Conservation (phyloP, 2,329 filamentous ascomycete genomes). For the Gnomoniopsis smithogilvyi region DNA sequence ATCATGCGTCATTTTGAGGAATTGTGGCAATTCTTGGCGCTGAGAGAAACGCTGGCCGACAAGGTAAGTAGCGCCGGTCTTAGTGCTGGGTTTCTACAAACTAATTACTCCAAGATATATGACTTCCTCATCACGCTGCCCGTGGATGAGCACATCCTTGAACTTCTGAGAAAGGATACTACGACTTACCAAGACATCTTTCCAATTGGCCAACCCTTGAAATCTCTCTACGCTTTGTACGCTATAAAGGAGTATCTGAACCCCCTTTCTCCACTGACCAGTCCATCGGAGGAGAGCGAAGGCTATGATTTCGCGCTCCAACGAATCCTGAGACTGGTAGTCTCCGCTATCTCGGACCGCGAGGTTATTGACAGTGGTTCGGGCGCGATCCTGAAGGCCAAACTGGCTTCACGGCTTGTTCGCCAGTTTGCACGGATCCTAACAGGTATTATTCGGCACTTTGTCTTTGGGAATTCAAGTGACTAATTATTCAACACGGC, state of each 20-base stretch:
- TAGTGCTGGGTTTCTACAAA: background rate
- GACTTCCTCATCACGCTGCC: slow-evolving; percentile 69
- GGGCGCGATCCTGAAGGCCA: slow-evolving; percentile 41
- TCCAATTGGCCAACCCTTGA: slow-evolving; percentile 66
- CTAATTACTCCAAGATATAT: slow-evolving; percentile 52
- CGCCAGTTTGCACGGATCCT: slow-evolving; percentile 55
- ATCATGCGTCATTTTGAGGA: slow-evolving; percentile 80
- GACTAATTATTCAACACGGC: background rate
- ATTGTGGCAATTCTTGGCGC: slow-evolving; percentile 75
- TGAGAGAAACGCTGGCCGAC: slow-evolving; percentile 66
- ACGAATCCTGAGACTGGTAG: slow-evolving; percentile 52
- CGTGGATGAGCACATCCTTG: slow-evolving; percentile 59
- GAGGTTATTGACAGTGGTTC: slow-evolving; percentile 45
- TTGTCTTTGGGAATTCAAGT: background rate
- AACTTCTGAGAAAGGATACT: slow-evolving; percentile 51
- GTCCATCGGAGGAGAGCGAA: slow-evolving; percentile 18
- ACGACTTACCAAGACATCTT: slow-evolving; percentile 62
- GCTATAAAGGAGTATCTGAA: slow-evolving; percentile 62
- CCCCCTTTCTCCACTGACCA: slow-evolving; percentile 26
- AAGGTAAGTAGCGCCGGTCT: slow-evolving; percentile 47
- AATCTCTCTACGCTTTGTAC: slow-evolving; percentile 69
- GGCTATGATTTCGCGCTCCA: slow-evolving; percentile 32
- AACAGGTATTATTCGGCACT: slow-evolving; percentile 38
- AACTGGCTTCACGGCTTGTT: slow-evolving; percentile 52
- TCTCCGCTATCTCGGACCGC: slow-evolving; percentile 58